Percentiles rank a stretch among this genome's conserved stretches.
phyloP scores from a whole-genome alignment of 805 yeast species.

The Kuraishia ogatae region DNA sequence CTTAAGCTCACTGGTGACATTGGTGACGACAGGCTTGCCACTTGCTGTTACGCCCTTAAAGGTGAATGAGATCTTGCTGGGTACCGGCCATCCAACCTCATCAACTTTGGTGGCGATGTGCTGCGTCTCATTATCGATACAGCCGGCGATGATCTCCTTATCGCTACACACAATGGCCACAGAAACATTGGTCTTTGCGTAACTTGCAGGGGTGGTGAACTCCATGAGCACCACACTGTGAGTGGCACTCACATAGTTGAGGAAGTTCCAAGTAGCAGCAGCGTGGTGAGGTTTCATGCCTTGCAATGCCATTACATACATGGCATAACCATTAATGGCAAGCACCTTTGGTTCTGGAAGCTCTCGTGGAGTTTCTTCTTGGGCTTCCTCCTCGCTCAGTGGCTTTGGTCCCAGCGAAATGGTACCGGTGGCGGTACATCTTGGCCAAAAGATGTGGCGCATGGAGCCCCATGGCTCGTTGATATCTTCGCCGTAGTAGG shows the following conservation, averaged over 20 bases:
- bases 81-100: conserved; percentile 90
- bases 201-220: conserved; percentile 87
- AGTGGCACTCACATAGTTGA: conserved; percentile 74
- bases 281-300: conserved; percentile 99
- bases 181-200: conserved; percentile 73
- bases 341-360: conserved; percentile 5
- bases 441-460: conserved; percentile 97
- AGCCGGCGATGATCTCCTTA: conserved; percentile 48
- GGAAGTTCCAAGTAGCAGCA: conserved; percentile 93
- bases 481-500: conserved; percentile 78
- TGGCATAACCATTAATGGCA: conserved; percentile 38
- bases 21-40: conserved; percentile 31
- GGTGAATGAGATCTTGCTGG: conserved; percentile 55
- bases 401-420: conserved; percentile 33
- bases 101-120: conserved; percentile 53
- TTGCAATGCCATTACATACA: conserved; percentile 95
- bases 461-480: conserved; percentile 93
- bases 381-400: conserved; percentile 9
- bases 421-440: conserved; percentile 64
- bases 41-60: conserved; percentile 30
- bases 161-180: conserved; percentile 67
- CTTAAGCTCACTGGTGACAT: conserved; percentile 50
- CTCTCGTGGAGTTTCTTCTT: conserved; percentile 7
- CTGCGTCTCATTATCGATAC: conserved; percentile 52
- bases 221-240: conserved; percentile 84